These are phyloP conservation scores for Rhinocladiella similis DNA, from an alignment of 2,329 filamentous ascomycete genomes.

Conservation along the genomic window DNA sequence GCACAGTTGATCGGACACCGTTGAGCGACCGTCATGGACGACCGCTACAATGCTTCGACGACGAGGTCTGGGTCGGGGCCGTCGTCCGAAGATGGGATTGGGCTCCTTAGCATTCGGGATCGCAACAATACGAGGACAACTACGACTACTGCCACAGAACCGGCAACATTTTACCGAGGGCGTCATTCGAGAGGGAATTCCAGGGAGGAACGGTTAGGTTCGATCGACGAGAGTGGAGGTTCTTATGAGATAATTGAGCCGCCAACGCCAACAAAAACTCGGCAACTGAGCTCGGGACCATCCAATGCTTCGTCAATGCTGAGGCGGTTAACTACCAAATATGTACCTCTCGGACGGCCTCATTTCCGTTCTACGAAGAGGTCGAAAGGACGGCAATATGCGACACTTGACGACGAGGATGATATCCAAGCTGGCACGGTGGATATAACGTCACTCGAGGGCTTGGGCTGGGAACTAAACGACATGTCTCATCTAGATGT, in stretches of 20 bases:
- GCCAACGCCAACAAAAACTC: constrained; percentile 11
- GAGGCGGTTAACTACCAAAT: constrained; percentile 25
- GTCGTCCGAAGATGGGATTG: constrained; percentile 11
- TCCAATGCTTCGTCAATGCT: constrained; percentile 24
- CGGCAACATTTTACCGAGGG: constrained; percentile 14
- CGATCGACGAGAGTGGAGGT: constrained; percentile 16
- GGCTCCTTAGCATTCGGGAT: constrained; percentile 11
- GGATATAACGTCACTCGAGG: constrained; percentile 29
- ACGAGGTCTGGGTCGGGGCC: neutral
- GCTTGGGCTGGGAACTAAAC: constrained; percentile 28
- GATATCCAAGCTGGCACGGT: constrained; percentile 13
- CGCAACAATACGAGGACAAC: neutral
- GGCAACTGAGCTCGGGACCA: constrained; percentile 2
- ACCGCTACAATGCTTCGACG: neutral
- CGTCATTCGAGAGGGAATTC: constrained; percentile 20
- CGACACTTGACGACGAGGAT: constrained; percentile 23
- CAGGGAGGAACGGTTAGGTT: constrained; percentile 14
- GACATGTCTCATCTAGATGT: constrained; percentile 16
- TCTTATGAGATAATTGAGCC: constrained; percentile 16
- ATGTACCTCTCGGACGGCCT: constrained; percentile 15
- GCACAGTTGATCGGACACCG: neutral
- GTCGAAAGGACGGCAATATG: constrained; percentile 24
- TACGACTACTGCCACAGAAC: constrained; percentile 8
- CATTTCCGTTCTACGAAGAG: constrained; percentile 20
- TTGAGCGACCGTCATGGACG: constrained; percentile 1